phyloP scores from a whole-genome alignment of 2,329 filamentous ascomycete species.

The Talaromyces sp. region DNA sequence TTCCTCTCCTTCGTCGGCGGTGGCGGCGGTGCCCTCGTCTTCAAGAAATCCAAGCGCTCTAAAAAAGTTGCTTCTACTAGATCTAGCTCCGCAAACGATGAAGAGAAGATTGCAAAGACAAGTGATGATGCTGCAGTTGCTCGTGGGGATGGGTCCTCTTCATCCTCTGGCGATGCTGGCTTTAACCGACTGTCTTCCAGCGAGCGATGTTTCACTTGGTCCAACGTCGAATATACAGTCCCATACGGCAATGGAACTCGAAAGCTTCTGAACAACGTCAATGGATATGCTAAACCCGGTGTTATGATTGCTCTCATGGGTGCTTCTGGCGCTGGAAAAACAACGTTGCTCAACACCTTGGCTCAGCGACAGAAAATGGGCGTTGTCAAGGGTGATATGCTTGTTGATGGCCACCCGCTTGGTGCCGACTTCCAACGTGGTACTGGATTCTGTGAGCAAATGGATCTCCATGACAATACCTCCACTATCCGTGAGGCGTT shows the following conservation, averaged over 20 bases:
- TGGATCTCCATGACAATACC: conserved; percentile 70
- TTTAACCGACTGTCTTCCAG: conserved; percentile 54
- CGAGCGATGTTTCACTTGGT: conserved; percentile 71
- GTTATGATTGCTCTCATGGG: conserved; percentile 81
- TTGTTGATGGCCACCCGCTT: conserved; percentile 68
- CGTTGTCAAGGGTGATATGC: conserved; percentile 67
- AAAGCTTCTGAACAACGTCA: conserved; percentile 69
- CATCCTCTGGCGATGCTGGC: conserved; percentile 34
- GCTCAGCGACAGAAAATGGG: conserved; percentile 71
- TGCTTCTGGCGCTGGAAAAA: conserved; percentile 80
- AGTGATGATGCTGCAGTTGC: conserved; percentile 32
- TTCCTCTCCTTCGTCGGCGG: conserved; percentile 62
- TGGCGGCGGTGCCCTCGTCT: conserved; percentile 70
- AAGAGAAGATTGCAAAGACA: conserved; percentile 56
- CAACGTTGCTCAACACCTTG: conserved; percentile 76
- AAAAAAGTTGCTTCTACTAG: conserved; percentile 56
- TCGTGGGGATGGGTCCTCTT: conserved; percentile 30
- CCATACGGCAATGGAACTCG: conserved; percentile 65
- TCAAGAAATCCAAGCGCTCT: conserved; percentile 68
- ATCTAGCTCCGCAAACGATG: conserved; percentile 51
- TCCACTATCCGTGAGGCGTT: conserved; percentile 69
- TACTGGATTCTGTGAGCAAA: conserved; percentile 73
- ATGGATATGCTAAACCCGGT: conserved; percentile 78
- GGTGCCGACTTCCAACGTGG: conserved; percentile 67
- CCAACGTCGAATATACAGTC: conserved; percentile 71